phyloP scores from a whole-genome alignment of 2,329 filamentous ascomycete genomes.

The Gnomoniopsis sp. region DNA sequence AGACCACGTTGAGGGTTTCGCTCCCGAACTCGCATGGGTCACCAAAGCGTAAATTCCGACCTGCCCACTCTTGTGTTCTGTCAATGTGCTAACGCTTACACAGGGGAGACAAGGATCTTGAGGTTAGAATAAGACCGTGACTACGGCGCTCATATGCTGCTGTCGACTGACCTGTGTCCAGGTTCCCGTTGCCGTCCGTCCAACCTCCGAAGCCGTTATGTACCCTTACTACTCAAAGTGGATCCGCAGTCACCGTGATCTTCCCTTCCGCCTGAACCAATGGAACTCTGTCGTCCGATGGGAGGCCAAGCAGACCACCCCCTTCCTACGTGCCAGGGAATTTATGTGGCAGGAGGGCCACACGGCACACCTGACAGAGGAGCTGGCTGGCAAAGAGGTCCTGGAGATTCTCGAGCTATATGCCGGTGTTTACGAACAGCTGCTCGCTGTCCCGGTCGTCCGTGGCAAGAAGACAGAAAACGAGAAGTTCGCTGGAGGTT shows the following conservation, averaged over 20 bases:
- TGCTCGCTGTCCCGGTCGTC: slow-evolving; percentile 92
- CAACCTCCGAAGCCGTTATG: slow-evolving; percentile 77
- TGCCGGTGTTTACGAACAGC: slow-evolving; percentile 84
- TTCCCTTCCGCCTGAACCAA: slow-evolving; percentile 92
- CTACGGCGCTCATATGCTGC: neutral
- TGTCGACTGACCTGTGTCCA: neutral
- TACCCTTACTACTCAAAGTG: slow-evolving; percentile 95
- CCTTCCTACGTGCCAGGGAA: slow-evolving; percentile 87
- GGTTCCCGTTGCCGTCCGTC: slow-evolving; percentile 66
- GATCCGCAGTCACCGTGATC: slow-evolving; percentile 93
- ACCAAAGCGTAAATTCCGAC: slow-evolving; percentile 65
- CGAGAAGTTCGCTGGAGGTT: slow-evolving; percentile 94
- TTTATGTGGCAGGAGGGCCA: slow-evolving; percentile 99
- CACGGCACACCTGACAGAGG: slow-evolving; percentile 80
- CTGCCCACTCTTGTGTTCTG: neutral
- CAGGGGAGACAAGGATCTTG: slow-evolving; percentile 87
- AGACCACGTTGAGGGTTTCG: slow-evolving; percentile 97
- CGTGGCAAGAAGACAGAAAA: slow-evolving; percentile 94
- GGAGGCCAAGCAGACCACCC: slow-evolving; percentile 93
- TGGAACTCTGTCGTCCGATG: slow-evolving; percentile 93
- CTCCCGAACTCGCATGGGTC: slow-evolving; percentile 86
- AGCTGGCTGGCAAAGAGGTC: slow-evolving; percentile 79
- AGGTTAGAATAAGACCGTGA: slow-evolving; percentile 34
- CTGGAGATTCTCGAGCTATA: slow-evolving; percentile 92
- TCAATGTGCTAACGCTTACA: slow-evolving; percentile 20